Evolutionary conservation across 768 basidiomycete species (phyloP).

Genomic region (Vararia minispora): DNA sequence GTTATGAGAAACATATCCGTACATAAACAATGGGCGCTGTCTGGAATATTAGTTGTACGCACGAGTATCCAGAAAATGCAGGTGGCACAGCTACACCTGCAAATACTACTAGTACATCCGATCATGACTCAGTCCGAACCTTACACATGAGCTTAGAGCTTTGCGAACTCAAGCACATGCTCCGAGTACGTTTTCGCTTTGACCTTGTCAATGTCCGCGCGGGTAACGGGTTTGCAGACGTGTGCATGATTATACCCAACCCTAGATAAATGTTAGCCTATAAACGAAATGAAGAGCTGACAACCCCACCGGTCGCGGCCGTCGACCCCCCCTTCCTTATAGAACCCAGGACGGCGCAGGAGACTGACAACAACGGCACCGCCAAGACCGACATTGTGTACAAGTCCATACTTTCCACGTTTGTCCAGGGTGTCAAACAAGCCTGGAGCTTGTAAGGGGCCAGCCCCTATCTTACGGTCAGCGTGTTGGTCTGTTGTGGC

Average conservation of each 20-base stretch:
- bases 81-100: too few species aligned
- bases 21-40: too few species aligned
- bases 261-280: constrained; percentile 22
- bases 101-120: too few species aligned
- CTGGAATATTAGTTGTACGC: too few species aligned
- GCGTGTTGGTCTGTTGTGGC: too few species aligned
- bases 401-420: constrained; percentile 69
- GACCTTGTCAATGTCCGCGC: constrained; percentile 61
- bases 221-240: constrained; percentile 51
- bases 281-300: not conserved
- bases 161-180: constrained; percentile 29
- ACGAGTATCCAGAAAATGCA: too few species aligned
- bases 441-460: constrained; percentile 72
- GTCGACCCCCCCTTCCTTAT: constrained; percentile 49
- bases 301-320: constrained; percentile 49
- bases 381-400: constrained; percentile 78
- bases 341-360: constrained; percentile 72
- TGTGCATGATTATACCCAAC: constrained; percentile 75
- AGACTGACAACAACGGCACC: constrained; percentile 72
- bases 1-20: too few species aligned
- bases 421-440: constrained; percentile 51
- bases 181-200: constrained; percentile 54
- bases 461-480: constrained; percentile 46
- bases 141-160: too few species aligned
- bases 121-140: too few species aligned